phyloP scores from a whole-genome alignment of 345 rosid genomes.

The Arabis alpina region DNA sequence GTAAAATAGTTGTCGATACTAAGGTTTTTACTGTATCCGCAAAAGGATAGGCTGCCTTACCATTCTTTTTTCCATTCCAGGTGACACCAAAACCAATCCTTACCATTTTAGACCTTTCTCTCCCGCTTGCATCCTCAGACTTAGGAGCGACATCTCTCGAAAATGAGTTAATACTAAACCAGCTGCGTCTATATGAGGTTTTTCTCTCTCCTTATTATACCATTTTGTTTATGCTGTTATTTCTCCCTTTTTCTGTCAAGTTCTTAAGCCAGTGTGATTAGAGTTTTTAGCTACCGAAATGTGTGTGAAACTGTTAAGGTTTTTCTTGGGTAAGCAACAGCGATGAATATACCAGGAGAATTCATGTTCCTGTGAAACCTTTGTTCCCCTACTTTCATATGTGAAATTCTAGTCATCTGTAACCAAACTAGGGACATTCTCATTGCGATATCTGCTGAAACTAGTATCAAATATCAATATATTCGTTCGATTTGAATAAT shows the following conservation, averaged over 20 bases:
- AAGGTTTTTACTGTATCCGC: neutral
- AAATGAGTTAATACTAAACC: slow-evolving; percentile 82
- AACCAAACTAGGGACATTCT: slow-evolving; percentile 16
- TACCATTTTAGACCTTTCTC: slow-evolving; percentile 63
- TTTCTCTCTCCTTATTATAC: slow-evolving; percentile 20
- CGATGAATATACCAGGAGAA: slow-evolving; percentile 7
- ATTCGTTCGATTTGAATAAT: neutral
- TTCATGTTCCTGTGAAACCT: neutral
- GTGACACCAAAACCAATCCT: slow-evolving; percentile 91
- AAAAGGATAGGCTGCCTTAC: slow-evolving; percentile 20
- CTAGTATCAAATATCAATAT: neutral
- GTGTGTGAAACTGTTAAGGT: neutral
- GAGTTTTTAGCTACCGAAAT: slow-evolving; percentile 4
- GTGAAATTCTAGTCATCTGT: slow-evolving; percentile 20
- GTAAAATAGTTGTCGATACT: slow-evolving; percentile 43
- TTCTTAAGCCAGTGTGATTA: slow-evolving; percentile 18
- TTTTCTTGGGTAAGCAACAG: slow-evolving; percentile 14
- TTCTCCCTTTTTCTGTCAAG: slow-evolving; percentile 1
- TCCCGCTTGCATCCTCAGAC: slow-evolving; percentile 91
- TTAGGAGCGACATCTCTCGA: slow-evolving; percentile 90
- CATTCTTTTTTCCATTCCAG: slow-evolving; percentile 48
- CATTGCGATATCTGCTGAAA: slow-evolving; percentile 1
- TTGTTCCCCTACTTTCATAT: neutral
- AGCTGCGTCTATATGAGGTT: slow-evolving; percentile 73
- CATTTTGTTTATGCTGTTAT: neutral